phyloP scores from a whole-genome alignment of 108 stramenopile species.

The Epithemia pelagica region DNA sequence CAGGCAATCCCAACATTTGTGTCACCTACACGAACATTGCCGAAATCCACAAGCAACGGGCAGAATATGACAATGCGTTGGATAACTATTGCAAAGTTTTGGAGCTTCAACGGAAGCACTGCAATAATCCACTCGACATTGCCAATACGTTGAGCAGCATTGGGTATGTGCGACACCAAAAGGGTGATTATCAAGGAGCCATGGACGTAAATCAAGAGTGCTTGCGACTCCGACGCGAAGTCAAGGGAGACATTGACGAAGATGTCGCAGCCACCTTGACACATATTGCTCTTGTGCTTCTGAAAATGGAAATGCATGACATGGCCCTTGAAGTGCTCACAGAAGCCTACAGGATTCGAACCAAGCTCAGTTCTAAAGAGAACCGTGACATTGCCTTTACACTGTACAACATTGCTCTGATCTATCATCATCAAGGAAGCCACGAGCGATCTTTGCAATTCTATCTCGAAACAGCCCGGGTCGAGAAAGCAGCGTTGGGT shows the following conservation, averaged over 20 bases:
- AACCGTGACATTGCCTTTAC: conserved; percentile 35
- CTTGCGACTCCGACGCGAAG: conserved; percentile 35
- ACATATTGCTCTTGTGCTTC: conserved; percentile 38
- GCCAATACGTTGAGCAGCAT: conserved; percentile 47
- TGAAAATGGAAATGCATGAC: conserved; percentile 29
- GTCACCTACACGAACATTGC: conserved; percentile 61
- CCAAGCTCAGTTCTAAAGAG: neutral
- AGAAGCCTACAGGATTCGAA: conserved; percentile 49
- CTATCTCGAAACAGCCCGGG: conserved; percentile 41
- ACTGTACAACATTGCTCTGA: conserved; percentile 55
- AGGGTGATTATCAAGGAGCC: conserved; percentile 33
- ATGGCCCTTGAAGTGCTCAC: conserved; percentile 38
- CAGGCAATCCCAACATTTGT: conserved; percentile 35
- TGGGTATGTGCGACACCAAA: conserved; percentile 39
- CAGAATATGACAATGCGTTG: conserved; percentile 34
- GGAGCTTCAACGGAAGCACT: conserved; percentile 20
- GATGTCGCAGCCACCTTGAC: conserved; percentile 47
- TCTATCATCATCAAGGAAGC: conserved; percentile 43
- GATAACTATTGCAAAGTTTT: conserved; percentile 36
- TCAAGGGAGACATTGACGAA: conserved; percentile 35
- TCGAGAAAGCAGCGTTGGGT: conserved; percentile 36
- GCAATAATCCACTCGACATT: conserved; percentile 22
- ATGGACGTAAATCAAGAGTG: conserved; percentile 40
- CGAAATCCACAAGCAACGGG: conserved; percentile 44
- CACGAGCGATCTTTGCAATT: conserved; percentile 48